phyloP scores from a whole-genome alignment of 768 basidiomycete genomes.

The Phanerochaete sordida region DNA sequence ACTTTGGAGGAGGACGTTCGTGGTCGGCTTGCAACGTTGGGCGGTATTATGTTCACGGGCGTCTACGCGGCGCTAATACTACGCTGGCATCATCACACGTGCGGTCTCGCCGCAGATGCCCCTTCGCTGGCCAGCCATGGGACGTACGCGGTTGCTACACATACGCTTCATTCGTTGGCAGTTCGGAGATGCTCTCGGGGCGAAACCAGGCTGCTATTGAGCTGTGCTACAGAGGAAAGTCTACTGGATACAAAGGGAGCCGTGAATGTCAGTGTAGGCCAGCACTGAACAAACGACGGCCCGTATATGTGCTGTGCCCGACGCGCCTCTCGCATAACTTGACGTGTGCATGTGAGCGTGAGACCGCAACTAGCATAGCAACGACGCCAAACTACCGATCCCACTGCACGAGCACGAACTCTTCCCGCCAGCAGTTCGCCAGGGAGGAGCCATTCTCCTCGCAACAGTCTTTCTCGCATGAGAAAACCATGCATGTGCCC shows the following conservation, averaged over 20 bases:
- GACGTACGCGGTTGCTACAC: no score
- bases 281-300: not conserved
- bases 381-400: slow-evolving; percentile 30
- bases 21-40: not conserved
- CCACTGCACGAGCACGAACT: slow-evolving; percentile 73
- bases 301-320: not conserved
- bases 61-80: not conserved
- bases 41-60: slow-evolving; percentile 1
- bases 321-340: not conserved
- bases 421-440: slow-evolving; percentile 62
- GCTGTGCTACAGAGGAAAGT: no score
- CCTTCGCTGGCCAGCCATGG: no score
- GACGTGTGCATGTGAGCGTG: not conserved
- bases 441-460: slow-evolving; percentile 35
- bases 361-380: not conserved
- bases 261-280: not conserved
- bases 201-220: no score
- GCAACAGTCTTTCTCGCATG: slow-evolving; percentile 80
- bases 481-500: slow-evolving; percentile 90
- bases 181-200: no score
- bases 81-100: slow-evolving; percentile 4
- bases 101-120: not conserved
- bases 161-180: no score
- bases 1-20: not conserved
- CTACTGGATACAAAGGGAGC: no score